Base-by-base conservation (phyloP, 257 asterid species). In the Nicotiana sylvestris region DNA sequence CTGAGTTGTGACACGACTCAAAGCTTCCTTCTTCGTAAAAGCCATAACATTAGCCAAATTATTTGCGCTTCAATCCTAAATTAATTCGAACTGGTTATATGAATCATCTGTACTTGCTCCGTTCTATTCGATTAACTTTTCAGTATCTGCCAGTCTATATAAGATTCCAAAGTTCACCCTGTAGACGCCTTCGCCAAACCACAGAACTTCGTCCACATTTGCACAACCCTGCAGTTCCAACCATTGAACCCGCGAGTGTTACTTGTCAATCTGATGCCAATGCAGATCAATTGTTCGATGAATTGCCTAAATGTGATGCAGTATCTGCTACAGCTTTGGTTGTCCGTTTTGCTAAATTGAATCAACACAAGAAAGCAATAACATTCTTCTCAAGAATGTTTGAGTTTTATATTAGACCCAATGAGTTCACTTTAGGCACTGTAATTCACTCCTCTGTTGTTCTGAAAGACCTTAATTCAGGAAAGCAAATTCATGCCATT, bases 351-450 rank as follows among this genome's bases (percentile, higher is more conserved):
- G 90, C 93, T 7, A 86, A 86, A 84, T 89, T 83, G 32, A 88
- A 87, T 82, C 90, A 55, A 57, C 96, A 91, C 84, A 70, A 83
- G 35, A 93, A 90, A 83, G 91, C 96, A 68, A 72, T 92, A 4
- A 8, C 12, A 81, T 82, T 84, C 84, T 91, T 92, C 89, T 81
- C 84, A 32, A 87, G 84, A 86, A 89, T 92, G 96, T 88, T 91
- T 37, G 85, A 81, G 78, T 55, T 55, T 49, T 65, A 70, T 79
- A 85, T 95, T 16, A 91, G 33, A 66, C 97, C 98, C 8, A 92
- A 91, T 27, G 95, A 90, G 86, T 90, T 90, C 92, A 95, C 97
- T 49, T 92, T 95, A 62, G 87, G 93, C 32, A 87, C 93, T 1
- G 86, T 92, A 53, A 27, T 92, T 3, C 99, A 85, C 83, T 95